Base-by-base conservation (phyloP, 2,329 filamentous ascomycete genomes). In the Microcera coccophila region DNA sequence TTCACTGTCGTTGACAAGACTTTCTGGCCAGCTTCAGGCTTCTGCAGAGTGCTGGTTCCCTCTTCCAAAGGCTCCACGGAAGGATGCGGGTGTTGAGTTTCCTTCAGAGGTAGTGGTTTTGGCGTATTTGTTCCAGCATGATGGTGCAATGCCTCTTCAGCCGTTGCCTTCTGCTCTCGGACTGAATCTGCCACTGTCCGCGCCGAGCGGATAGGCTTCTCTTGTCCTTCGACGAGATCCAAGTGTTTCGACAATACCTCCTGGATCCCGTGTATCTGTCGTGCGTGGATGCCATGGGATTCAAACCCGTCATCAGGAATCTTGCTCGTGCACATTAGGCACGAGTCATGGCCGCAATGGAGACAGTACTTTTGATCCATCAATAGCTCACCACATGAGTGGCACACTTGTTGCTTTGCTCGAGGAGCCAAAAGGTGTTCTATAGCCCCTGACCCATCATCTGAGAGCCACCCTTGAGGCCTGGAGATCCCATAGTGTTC, bases 301-400 rank as follows among this genome's bases (percentile, higher is more conserved):
- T 45, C 41, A 8, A 39, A 24, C n/a, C 39, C 31, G 4, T 56
- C 38, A 4, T 47, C 42, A 12, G 47, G 41, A n/a, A 65, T 43
- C 38, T 71, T 64, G 33, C 62, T 65, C 8, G 57, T 62, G 49
- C 76, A 79, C 41, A 70, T 70, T 22, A 60, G 48, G 50, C 76
- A 80, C 14, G 75, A 67, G 9, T 63, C 66, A 54, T 80, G 77
- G 1, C 72, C 73, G 49, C 76, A 80, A 32, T 66, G 66, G 21
- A 62, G 55, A 49, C 75, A 80, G 35, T 64, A 64, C 8, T 61
- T 61, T 21, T 63, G 60, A 11, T 63, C 60, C 34, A 54, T 61
- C 28, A 71, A 65, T 31, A 60, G 62, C 34, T 67, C 64, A 11
- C 68, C 69, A 50, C 76, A 81, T 9, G 73, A 59, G 50, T 79